These are phyloP conservation scores for Fistulifera solaris DNA, from an alignment of 108 stramenopile genomes.

Conservation along the genomic window DNA sequence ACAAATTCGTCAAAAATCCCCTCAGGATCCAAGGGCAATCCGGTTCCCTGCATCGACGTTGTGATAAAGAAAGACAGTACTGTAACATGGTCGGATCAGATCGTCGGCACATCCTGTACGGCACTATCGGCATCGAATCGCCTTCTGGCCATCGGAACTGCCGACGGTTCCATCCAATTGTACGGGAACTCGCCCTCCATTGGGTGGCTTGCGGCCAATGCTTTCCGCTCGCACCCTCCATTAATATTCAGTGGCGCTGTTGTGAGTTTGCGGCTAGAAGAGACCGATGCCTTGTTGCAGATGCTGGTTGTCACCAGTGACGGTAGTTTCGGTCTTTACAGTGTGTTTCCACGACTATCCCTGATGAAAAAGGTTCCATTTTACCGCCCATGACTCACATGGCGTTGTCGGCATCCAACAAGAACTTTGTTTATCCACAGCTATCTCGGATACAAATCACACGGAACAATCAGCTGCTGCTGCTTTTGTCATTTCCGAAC, in stretches of 20 bases:
- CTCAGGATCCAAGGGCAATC: constrained; percentile 22
- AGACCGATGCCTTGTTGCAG: constrained; percentile 15
- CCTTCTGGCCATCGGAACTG: constrained; percentile 60
- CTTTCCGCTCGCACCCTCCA: constrained; percentile 69
- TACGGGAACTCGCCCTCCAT: constrained; percentile 69
- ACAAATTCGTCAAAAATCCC: constrained; percentile 40
- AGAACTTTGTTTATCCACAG: constrained; percentile 27
- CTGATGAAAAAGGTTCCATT: constrained; percentile 62
- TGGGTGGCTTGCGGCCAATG: constrained; percentile 56
- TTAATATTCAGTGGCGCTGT: constrained; percentile 57
- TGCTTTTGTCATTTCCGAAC: constrained; percentile 31
- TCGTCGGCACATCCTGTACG: constrained; percentile 48
- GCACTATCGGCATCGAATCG: constrained; percentile 41
- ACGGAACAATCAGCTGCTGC: constrained; percentile 45
- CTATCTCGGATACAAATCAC: constrained; percentile 62
- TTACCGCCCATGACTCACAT: constrained; percentile 76
- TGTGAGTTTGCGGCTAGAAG: constrained; percentile 32
- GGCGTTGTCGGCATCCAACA: constrained; percentile 26
- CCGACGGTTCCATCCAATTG: constrained; percentile 62
- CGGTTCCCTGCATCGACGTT: constrained; percentile 44
- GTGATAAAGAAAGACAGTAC: constrained; percentile 49
- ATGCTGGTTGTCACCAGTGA: constrained; percentile 65
- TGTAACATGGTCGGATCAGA: constrained; percentile 59
- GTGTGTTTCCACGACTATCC: constrained; percentile 22
- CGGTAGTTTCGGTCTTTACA: constrained; percentile 58